A percentile compares a stretch with the other conserved stretches of the same genome.
phyloP scores from a whole-genome alignment of 495 filamentous ascomycete species.

The Evernia prunastri region DNA sequence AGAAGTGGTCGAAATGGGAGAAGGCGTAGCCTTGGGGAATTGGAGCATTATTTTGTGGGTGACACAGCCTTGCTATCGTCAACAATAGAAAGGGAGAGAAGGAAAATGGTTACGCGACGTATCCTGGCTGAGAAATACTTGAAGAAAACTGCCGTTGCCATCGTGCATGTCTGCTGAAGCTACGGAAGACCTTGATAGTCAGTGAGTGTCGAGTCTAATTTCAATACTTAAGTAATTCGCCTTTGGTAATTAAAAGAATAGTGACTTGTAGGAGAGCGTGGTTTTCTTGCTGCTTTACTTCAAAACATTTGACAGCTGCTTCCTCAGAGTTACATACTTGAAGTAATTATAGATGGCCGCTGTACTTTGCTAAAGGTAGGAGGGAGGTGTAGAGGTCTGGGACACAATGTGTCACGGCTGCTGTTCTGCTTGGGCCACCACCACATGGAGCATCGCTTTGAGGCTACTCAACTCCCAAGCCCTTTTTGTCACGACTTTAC shows the following conservation, averaged over 20 bases:
- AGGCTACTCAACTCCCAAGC: background rate
- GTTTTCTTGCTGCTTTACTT: background rate
- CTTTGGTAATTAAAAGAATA: background rate
- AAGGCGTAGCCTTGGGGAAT: conserved; percentile 13
- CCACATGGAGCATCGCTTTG: background rate
- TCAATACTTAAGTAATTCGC: background rate
- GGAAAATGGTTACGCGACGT: background rate
- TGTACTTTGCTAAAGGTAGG: background rate
- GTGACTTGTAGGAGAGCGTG: background rate
- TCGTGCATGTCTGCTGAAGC: background rate
- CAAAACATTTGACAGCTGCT: background rate
- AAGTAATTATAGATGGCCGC: background rate
- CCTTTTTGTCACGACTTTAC: background rate
- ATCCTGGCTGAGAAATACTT: background rate
- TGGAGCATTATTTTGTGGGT: conserved; percentile 9
- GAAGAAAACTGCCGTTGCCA: background rate
- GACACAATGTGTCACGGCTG: background rate
- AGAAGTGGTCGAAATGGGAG: background rate
- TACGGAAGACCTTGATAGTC: too few species aligned
- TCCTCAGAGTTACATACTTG: background rate
- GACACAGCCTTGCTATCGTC: too few species aligned
- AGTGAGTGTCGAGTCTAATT: too few species aligned
- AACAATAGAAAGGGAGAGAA: background rate
- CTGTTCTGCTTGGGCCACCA: too few species aligned
- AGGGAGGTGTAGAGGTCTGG: background rate